Evolutionary conservation across 2,329 filamentous ascomycete species (phyloP), one percentile per base, ranked within the genome.

Genomic region (Colletotrichum eleusines): DNA sequence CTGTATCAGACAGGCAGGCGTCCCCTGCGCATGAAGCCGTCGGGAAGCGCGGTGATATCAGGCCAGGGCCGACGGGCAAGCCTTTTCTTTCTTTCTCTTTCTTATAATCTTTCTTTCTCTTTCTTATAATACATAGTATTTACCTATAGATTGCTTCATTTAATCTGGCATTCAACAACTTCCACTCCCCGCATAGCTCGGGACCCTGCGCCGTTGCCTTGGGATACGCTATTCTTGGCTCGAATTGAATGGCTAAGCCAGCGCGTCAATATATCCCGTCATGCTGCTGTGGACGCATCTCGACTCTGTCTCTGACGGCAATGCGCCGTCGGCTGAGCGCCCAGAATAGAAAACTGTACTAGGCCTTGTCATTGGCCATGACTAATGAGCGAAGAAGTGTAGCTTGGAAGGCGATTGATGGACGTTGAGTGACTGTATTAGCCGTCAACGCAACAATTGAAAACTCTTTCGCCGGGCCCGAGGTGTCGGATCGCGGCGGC

Each of bases 21-120:
- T 64, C 42, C 66, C 60, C 66, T 64, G 60, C 60, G 60, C 60
- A 63, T 63, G 23, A 63, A 40, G 33, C 46, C 33, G 48, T 9
- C 23, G 33, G 60, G 33, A 16, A 38, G 46, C n/a, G 33, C 46
- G 53, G 46, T 42, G 26, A 62, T 33, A 50, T 23, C 20, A 53
- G 61, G 44, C 12, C 42, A 42, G 61, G 59, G 53, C 53, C 31
- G 63, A 51, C 44, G 23, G 50, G 63, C 35, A 40, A 65, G 38
- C 28, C 5, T 31, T 51, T 28, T 33, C 26, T n/a, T 9, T n/a
- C 8, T 42, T 42, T 18, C 18, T 20, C 12, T 7, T 42, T 20
- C 7, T 42, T 8, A 3, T 2, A 3, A 20, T 20, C 16, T n/a
- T n/a, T n/a, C n/a, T n/a, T n/a, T n/a, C n/a, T n/a, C n/a, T n/a